Base-by-base conservation (phyloP, 495 filamentous ascomycete species). In the Rusavskia elegans region DNA sequence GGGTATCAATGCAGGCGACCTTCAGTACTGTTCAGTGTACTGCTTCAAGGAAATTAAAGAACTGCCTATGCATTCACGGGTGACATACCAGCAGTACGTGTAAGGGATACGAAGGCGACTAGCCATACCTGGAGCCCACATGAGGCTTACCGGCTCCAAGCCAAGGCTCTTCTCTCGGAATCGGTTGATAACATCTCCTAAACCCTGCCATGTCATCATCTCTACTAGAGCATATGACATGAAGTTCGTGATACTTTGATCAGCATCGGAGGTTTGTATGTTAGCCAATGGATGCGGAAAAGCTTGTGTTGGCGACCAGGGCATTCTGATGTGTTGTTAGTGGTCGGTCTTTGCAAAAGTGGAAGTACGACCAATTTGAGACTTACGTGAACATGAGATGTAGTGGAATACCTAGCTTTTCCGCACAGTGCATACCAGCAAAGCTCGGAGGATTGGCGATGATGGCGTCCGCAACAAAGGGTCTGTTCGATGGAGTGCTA, bases 371-470 rank as follows among this genome's bases (percentile, higher is more conserved):
- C 17, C 0, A 45, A 48, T 48, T 36, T 52, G 45, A 39, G 4
- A 68, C 75, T 58, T 63, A 78, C 71, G 85, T 89, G 65, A 89
- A 90, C 81, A 90, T 87, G 51, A 90, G 63, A 64, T 88, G 83
- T 5, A 90, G 65, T 10, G 85, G 84, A 23, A 89, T 76, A 0
- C 85, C 85, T 49, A 92, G 64, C 59, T 80, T 81, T 64, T 92
- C 81, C n/a, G 85, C 85, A 55, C 83, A 82, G 65, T 87, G 84
- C 5, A 89, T 67, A 63, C 89, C 85, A 13, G 83, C 83, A 61
- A 89, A 88, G 62, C 82, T 83, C 0, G 85, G 85, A 2, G 85
- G 85, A 60, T 92, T 92, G 13, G 85, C 85, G 53, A 92, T 89
- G 57, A 92, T 89, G 8, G 75, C 81, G 63, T 89, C 83, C 0